Evolutionary conservation across 371 early-diverging fungal species (phyloP), one percentile per base, ranked within the genome.

Genomic region (Syncephalis fuscata): DNA sequence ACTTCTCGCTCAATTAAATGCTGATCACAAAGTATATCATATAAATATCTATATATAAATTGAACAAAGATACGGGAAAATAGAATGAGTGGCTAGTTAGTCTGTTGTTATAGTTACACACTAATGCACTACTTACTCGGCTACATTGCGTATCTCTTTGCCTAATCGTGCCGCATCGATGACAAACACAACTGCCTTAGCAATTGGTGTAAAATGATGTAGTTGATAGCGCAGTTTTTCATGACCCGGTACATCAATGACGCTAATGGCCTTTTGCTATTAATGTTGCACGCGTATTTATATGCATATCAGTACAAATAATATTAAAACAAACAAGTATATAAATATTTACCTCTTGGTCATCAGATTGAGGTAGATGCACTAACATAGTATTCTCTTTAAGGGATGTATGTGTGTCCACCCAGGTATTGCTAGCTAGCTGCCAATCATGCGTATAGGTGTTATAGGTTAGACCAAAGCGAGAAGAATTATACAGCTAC

Each of bases 161-260:
- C 60, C 48, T 3, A 78, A 49, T 0, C 71, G 69, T 1, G 80
- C 68, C 44, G 82, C 71, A 55, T 92, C 90, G 1, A 92, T 61
- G 4, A 89, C 71, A 67, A 86, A 88, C 16, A 89, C 62, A 39
- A 89, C 62, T 2, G 72, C 77, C 11, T 74, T 74, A 15, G 87
- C 72, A 3, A 74, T 68, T 2, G 79, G 73, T 53, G 82, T 61
- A 52, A 70, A 78, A 45, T 85, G 80, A 39, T 67, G 51, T 45
- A 73, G 78, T 52, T 79, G 73, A 58, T 74, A 81, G 2, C 84
- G 74, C 11, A 85, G 71, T 50, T 81, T 85, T 52, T 82, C 82
- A 57, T 89, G 89, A 9, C 92, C 92, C 9, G 92, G 92, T 16
- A 91, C 59, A 62, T 91, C 92, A 2, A 91, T 78, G n/a, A 87